phyloP scores from a whole-genome alignment of 768 basidiomycete species.

The Collybia nuda region DNA sequence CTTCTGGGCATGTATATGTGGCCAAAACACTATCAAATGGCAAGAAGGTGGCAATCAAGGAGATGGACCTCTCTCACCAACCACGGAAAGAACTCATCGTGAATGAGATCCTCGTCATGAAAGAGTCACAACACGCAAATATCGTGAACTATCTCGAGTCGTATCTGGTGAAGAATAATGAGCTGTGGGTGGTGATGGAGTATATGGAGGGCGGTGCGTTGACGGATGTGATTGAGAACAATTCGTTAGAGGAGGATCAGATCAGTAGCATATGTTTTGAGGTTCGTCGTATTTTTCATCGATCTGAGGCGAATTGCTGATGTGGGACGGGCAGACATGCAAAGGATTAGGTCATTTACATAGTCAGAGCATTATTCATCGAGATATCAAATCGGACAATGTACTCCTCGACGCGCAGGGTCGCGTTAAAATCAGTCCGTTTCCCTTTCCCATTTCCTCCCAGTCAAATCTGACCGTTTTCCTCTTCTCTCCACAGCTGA shows the following conservation, averaged over 20 bases:
- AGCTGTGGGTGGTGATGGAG: slow-evolving; percentile 98
- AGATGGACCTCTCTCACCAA: slow-evolving; percentile 95
- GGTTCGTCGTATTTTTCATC: slow-evolving; percentile 45
- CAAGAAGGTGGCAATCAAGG: slow-evolving; percentile 95
- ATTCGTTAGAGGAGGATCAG: slow-evolving; percentile 92
- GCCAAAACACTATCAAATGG: slow-evolving; percentile 85
- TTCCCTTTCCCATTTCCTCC: neutral
- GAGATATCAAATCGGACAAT: slow-evolving; percentile 97
- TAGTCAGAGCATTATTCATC: slow-evolving; percentile 92
- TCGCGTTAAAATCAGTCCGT: slow-evolving; percentile 95
- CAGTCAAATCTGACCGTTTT: slow-evolving; percentile 2
- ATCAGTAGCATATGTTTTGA: slow-evolving; percentile 90
- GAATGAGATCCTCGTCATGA: slow-evolving; percentile 98
- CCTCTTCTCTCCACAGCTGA: slow-evolving; percentile 57
- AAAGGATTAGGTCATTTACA: slow-evolving; percentile 93
- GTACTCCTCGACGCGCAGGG: slow-evolving; percentile 91
- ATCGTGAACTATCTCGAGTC: slow-evolving; percentile 95
- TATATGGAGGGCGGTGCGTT: slow-evolving; percentile 98
- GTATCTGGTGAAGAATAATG: slow-evolving; percentile 83
- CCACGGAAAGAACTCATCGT: slow-evolving; percentile 97
- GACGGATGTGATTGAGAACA: slow-evolving; percentile 98
- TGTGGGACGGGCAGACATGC: slow-evolving; percentile 66
- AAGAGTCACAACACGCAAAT: slow-evolving; percentile 95
- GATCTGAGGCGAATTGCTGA: neutral
- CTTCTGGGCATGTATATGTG: slow-evolving; percentile 97